Evolutionary conservation across 2,329 filamentous ascomycete genomes (phyloP), one percentile per base, ranked within the genome.

Genomic region (Thelonectria olida): DNA sequence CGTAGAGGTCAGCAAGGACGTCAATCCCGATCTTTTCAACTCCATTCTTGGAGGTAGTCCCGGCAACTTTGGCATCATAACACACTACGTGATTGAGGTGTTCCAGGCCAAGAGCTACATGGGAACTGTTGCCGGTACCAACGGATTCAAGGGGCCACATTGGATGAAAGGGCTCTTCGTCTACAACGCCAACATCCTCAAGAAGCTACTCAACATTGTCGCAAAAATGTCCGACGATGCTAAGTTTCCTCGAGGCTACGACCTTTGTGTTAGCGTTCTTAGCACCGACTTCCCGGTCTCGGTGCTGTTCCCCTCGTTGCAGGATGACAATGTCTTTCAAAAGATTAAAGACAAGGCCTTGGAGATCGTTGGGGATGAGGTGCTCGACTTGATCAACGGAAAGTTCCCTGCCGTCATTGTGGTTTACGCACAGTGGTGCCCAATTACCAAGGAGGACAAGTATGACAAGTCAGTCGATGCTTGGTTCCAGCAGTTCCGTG

Each of bases 1-100:
- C 22, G 70, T 82, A 1, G 80, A 78, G 5, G 79, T 86, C 4
- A 83, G 78, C 17, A 81, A 77, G n/a, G 67, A 77, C 0, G 72
- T 77, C n/a, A 80, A 88, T 53, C 66, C 79, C 0, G 86, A 89
- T 38, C 77, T 89, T 0, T 89, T 87, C 73, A 89, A 84, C 78
- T 86, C 85, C 2, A 76, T 88, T 3, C 77, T 81, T 7, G 85
- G 86, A 3, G 85, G 86, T 3, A 86, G 87, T 3, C 84, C 82
- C 0, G 85, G 85, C 2, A 88, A 83, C 31, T 85, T 86, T 50
- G 87, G 83, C 1, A 78, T 89, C 4, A 80, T 88, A 4, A 79
- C 81, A 1, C 86, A 80, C 85, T 70, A 66, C 72, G 87, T 84
- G 0, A 72, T 82, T 25, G 76, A 81, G 60, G 78, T 79, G 19